These are phyloP conservation scores for Mycena pura DNA, from an alignment of 768 basidiomycete genomes.

Conservation along the genomic window DNA sequence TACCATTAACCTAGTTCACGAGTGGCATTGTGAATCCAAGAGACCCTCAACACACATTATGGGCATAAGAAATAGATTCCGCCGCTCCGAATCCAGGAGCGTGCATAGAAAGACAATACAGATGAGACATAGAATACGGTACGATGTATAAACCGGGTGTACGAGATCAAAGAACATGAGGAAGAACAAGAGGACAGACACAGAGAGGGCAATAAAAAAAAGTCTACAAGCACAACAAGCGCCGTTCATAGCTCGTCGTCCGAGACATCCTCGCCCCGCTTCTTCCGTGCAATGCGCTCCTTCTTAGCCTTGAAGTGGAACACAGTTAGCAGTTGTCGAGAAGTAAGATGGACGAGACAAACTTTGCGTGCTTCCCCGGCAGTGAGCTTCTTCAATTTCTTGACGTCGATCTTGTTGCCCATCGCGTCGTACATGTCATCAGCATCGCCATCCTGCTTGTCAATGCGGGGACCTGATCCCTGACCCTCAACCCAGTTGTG, in stretches of 20 bases:
- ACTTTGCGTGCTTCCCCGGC: slow-evolving; percentile 84
- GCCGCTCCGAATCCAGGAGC: background rate
- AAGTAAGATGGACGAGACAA: slow-evolving; percentile 19
- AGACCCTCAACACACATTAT: background rate
- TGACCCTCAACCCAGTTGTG: slow-evolving; percentile 99
- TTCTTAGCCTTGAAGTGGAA: slow-evolving; percentile 69
- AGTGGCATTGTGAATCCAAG: too few relatives aligned
- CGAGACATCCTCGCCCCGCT: slow-evolving; percentile 81
- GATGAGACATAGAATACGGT: slow-evolving; percentile 1
- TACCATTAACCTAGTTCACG: too few relatives aligned
- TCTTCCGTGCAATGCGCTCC: slow-evolving; percentile 91
- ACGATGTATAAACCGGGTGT: background rate
- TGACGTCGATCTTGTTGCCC: slow-evolving; percentile 93
- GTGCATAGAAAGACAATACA: slow-evolving; percentile 11
- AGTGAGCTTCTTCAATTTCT: slow-evolving; percentile 88
- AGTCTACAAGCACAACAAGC: slow-evolving; percentile 18
- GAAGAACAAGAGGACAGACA: slow-evolving; percentile 8
- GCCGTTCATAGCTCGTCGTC: slow-evolving; percentile 64
- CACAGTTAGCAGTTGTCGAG: slow-evolving; percentile 17
- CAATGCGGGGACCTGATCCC: slow-evolving; percentile 92
- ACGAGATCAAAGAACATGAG: slow-evolving; percentile 13
- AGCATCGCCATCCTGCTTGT: slow-evolving; percentile 91
- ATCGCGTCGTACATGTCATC: slow-evolving; percentile 94
- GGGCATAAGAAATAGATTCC: slow-evolving; percentile 19
- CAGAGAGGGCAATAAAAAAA: slow-evolving; percentile 10